Conservation (phyloP, 2,329 filamentous ascomycete genomes). For the Grosmannia penicillata region DNA sequence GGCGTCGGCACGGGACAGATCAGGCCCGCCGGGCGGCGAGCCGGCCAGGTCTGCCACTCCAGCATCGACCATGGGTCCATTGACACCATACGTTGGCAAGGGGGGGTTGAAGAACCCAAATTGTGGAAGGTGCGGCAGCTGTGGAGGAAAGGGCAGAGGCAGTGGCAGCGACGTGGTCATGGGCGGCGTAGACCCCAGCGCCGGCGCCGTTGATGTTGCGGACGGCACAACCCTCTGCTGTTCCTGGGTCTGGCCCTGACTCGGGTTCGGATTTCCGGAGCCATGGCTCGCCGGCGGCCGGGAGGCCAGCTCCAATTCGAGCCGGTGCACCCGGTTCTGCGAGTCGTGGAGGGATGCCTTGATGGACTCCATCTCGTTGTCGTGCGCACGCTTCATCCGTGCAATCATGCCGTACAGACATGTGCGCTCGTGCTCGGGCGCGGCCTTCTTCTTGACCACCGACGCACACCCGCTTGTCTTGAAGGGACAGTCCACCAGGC, state of each 20-base stretch:
- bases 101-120: too few relatives aligned
- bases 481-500: conserved; percentile 28
- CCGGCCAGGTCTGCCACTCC: background rate
- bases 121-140: too few relatives aligned
- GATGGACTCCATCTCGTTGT: conserved; percentile 7
- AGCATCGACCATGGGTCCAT: background rate
- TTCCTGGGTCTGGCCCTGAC: too few relatives aligned
- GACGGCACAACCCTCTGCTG: too few relatives aligned
- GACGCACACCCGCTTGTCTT: conserved; percentile 32
- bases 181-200: background rate
- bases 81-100: too few relatives aligned
- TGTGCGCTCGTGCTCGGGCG: conserved; percentile 28
- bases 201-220: too few relatives aligned
- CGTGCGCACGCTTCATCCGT: conserved; percentile 7
- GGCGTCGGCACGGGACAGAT: background rate
- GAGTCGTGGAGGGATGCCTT: conserved; percentile 8
- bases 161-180: conserved; percentile 5
- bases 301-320: conserved; percentile 5
- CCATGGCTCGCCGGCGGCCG: too few relatives aligned
- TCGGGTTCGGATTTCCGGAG: too few relatives aligned
- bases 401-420: conserved; percentile 33
- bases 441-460: conserved; percentile 19
- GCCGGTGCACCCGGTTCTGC: conserved; percentile 8
- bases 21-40: background rate
- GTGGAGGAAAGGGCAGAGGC: too few relatives aligned